These are phyloP conservation scores for Penicillium sumatraense DNA, from an alignment of 2,329 filamentous ascomycete genomes.

Conservation along the genomic window DNA sequence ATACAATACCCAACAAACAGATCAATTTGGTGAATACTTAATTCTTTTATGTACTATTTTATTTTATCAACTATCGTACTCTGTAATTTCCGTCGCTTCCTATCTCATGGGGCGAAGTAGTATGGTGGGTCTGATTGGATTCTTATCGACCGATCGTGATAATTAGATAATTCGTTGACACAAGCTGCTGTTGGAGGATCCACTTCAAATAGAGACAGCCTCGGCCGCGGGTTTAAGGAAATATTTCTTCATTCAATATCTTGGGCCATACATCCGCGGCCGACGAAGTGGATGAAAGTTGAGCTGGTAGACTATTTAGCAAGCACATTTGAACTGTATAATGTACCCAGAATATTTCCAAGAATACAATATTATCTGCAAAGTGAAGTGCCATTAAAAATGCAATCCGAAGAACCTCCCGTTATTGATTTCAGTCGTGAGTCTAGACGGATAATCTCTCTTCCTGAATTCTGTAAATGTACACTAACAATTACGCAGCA, in stretches of 20 bases:
- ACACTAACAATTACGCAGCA: not conserved
- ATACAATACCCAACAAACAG: conserved; percentile 5
- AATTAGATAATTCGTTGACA: conserved; percentile 6
- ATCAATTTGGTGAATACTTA: not conserved
- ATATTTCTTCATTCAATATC: not conserved
- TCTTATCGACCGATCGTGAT: not conserved
- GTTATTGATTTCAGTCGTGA: not conserved
- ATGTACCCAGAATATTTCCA: not conserved
- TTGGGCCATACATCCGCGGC: not conserved
- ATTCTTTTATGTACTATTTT: not conserved
- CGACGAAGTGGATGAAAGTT: not conserved
- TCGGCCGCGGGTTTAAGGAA: conserved; percentile 1
- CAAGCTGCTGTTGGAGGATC: not conserved
- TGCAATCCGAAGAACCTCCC: not conserved
- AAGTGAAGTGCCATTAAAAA: not conserved
- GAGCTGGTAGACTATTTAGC: not conserved
- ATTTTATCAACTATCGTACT: not conserved
- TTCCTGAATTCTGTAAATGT: not conserved
- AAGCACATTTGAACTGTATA: not conserved
- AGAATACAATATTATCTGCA: not conserved
- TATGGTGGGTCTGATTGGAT: not conserved
- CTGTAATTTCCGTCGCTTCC: not conserved
- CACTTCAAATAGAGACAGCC: not conserved
- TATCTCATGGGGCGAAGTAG: not conserved
- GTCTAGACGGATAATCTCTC: not conserved